Evolutionary conservation across 2,329 filamentous ascomycete species (phyloP).

Genomic region (Fusarium paranaense): DNA sequence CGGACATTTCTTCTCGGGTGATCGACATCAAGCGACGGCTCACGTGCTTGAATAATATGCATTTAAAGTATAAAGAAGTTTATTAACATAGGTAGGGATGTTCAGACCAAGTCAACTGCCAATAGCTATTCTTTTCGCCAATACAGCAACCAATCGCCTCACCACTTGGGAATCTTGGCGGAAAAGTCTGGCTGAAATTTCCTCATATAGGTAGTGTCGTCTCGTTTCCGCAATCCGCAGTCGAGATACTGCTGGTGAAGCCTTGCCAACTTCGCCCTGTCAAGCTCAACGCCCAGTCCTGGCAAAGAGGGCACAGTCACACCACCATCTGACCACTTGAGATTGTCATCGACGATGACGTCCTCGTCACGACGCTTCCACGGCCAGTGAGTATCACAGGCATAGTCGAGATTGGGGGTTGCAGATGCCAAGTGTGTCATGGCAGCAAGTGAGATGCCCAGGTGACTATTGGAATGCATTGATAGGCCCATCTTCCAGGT

Average conservation of each 20-base stretch:
- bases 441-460: conserved; percentile 56
- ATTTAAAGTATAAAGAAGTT: neutral
- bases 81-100: neutral
- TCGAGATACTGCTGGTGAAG: conserved; percentile 54
- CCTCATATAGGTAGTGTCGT: conserved; percentile 53
- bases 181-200: conserved; percentile 52
- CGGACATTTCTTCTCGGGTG: neutral
- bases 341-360: conserved; percentile 51
- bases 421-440: conserved; percentile 58
- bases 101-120: neutral
- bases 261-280: conserved; percentile 49
- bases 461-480: conserved; percentile 58
- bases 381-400: conserved; percentile 58
- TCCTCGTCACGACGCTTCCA: conserved; percentile 58
- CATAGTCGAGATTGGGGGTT: conserved; percentile 56
- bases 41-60: neutral
- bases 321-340: conserved; percentile 53
- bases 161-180: conserved; percentile 49
- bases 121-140: neutral
- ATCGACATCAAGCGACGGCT: neutral
- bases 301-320: conserved; percentile 50
- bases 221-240: conserved; percentile 51
- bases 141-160: neutral
- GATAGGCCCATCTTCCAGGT: conserved; percentile 55
- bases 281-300: conserved; percentile 53